A percentile compares a stretch with the other conserved stretches of the same genome.
Evolutionary conservation across 768 basidiomycete genomes (phyloP).

Genomic region (Boletus rubescentipes): DNA sequence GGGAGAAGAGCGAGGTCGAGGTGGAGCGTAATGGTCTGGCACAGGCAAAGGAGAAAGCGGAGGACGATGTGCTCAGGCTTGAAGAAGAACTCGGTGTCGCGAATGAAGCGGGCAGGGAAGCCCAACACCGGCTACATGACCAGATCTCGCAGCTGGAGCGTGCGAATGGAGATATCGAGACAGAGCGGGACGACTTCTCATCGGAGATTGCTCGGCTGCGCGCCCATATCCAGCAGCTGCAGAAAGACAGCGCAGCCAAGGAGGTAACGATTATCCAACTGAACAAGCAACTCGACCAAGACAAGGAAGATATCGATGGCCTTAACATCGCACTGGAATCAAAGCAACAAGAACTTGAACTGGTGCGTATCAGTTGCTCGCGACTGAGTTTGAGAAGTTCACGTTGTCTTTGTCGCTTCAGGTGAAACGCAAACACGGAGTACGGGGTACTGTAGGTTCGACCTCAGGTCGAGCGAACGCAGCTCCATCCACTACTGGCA

Average conservation of each 20-base stretch:
- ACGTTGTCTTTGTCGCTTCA: conserved; percentile 24
- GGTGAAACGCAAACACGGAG: conserved; percentile 64
- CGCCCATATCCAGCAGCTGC: conserved; percentile 63
- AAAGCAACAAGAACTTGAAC: conserved; percentile 91
- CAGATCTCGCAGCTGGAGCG: conserved; percentile 10
- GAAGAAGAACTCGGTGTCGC: conserved; percentile 44
- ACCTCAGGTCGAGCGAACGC: conserved; percentile 56
- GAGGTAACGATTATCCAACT: conserved; percentile 78
- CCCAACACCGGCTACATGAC: conserved; percentile 30
- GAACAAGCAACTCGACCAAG: conserved; percentile 60
- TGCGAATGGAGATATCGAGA: conserved; percentile 60
- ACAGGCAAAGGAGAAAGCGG: conserved; percentile 42
- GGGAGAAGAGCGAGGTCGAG: conserved; percentile 57
- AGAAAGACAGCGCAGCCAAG: conserved; percentile 81
- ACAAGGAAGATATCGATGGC: conserved; percentile 78
- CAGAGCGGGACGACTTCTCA: conserved; percentile 29
- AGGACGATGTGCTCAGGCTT: conserved; percentile 30
- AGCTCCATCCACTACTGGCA: conserved; percentile 21
- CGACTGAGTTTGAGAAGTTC: neutral
- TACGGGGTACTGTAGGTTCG: conserved; percentile 54
- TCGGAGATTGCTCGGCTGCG: conserved; percentile 61
- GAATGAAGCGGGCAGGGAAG: conserved; percentile 39
- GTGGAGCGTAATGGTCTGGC: conserved; percentile 32
- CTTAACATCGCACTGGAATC: conserved; percentile 90
- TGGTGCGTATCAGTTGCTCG: conserved; percentile 50